A percentile compares a stretch with the other conserved stretches of the same genome.
Evolutionary conservation across 192 early-diverging fungal species (phyloP).

Genomic region (Coemansia sp.): DNA sequence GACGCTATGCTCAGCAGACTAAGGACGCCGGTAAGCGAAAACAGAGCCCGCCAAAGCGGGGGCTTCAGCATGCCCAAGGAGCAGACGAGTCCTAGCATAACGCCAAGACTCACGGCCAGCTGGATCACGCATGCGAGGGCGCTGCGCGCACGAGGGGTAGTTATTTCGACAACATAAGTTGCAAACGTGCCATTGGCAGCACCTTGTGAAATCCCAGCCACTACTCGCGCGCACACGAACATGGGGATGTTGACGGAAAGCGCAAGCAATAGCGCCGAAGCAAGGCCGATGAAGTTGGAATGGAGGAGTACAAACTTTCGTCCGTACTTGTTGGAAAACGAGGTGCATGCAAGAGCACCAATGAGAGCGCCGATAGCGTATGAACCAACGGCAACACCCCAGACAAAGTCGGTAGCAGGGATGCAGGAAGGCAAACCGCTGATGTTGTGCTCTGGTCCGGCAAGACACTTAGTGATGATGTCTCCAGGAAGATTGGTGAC

Average conservation of each 20-base stretch:
- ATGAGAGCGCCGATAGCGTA: conserved; percentile 62
- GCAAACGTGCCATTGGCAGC: conserved; percentile 57
- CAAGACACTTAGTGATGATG: conserved; percentile 48
- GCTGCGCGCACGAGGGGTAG: conserved; percentile 67
- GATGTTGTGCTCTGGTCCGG: conserved; percentile 22
- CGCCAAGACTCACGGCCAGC: conserved; percentile 72
- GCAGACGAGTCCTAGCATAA: conserved; percentile 60
- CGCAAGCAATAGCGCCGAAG: conserved; percentile 59
- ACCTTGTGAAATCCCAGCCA: conserved; percentile 69
- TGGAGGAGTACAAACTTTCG: conserved; percentile 63
- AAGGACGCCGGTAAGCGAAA: conserved; percentile 60
- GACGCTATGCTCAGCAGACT: conserved; percentile 50
- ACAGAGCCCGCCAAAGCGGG: conserved; percentile 69
- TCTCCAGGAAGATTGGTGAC: conserved; percentile 58
- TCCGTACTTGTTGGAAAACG: conserved; percentile 58
- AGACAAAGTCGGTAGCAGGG: conserved; percentile 33
- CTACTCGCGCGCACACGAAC: conserved; percentile 65
- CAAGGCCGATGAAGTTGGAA: conserved; percentile 62
- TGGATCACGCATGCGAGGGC: conserved; percentile 69
- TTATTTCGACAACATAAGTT: conserved; percentile 73
- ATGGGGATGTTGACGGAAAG: conserved; percentile 58
- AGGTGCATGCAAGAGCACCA: conserved; percentile 60
- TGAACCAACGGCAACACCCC: conserved; percentile 57
- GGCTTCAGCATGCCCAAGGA: conserved; percentile 60
- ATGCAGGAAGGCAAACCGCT: conserved; percentile 36